These are phyloP conservation scores for Gossypium raimondii DNA, from an alignment of 345 rosid genomes.

Conservation along the genomic window DNA sequence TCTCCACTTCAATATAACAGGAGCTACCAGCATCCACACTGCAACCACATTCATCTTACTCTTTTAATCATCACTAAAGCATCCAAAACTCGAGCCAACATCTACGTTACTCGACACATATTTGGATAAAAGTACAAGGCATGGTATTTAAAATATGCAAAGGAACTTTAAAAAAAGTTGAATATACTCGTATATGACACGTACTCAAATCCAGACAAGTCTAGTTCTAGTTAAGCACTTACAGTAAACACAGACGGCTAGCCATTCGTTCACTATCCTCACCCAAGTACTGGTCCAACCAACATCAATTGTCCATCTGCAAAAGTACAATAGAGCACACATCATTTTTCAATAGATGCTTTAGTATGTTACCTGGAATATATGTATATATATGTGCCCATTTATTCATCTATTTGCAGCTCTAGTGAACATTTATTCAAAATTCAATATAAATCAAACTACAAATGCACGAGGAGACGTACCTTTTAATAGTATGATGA, in stretches of 20 bases:
- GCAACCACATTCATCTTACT: slow-evolving; percentile 20
- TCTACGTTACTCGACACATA: neutral
- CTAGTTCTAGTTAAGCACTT: slow-evolving; percentile 25
- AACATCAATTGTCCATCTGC: slow-evolving; percentile 96
- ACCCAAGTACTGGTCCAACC: slow-evolving; percentile 99
- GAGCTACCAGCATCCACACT: slow-evolving; percentile 95
- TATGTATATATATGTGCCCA: neutral
- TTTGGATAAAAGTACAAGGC: neutral
- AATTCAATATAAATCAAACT: neutral
- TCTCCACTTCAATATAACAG: slow-evolving; percentile 52
- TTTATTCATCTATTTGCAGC: neutral
- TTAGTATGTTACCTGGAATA: too few relatives aligned
- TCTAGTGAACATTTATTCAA: neutral
- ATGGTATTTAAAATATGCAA: too few relatives aligned
- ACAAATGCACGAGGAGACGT: slow-evolving; percentile 15
- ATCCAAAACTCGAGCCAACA: neutral
- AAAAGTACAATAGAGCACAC: neutral
- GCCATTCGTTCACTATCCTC: slow-evolving; percentile 85
- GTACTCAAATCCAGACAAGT: neutral
- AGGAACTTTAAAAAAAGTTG: neutral
- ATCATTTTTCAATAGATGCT: neutral
- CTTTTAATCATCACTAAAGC: too few relatives aligned
- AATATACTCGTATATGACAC: neutral
- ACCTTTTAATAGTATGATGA: slow-evolving; percentile 80
- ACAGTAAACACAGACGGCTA: slow-evolving; percentile 88